A percentile compares a stretch with the other conserved stretches of the same genome.
phyloP scores from a whole-genome alignment of 805 yeast genomes.

The Saccharomycopsis capsularis region DNA sequence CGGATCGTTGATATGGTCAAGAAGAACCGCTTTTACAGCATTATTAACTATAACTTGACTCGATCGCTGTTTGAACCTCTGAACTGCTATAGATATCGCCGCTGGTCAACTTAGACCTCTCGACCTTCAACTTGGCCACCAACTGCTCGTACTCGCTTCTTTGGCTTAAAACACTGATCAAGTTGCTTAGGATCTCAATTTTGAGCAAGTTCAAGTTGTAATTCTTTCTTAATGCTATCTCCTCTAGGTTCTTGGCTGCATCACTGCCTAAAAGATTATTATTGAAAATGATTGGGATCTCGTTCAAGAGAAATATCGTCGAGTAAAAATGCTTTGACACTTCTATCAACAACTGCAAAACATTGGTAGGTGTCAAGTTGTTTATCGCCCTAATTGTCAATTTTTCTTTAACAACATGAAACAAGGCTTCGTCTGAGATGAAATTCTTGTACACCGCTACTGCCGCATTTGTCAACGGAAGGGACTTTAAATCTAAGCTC shows the following conservation, averaged over 20 bases:
- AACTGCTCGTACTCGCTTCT: not conserved
- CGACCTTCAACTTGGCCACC: constrained; percentile 1
- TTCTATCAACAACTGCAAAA: not conserved
- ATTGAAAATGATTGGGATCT: constrained; percentile 2
- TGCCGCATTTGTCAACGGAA: not conserved
- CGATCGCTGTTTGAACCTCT: not conserved
- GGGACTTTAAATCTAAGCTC: not conserved
- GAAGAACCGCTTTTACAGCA: too few relatives aligned
- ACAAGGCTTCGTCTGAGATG: not conserved
- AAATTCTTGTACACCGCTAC: constrained; percentile 6
- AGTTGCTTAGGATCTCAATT: constrained; percentile 5
- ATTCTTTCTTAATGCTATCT: not conserved
- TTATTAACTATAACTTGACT: not conserved
- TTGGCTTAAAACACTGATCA: not conserved
- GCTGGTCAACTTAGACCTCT: constrained; percentile 2
- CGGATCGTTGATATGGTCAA: not conserved
- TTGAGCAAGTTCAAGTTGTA: constrained; percentile 8
- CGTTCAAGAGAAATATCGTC: constrained; percentile 1
- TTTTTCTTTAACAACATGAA: not conserved
- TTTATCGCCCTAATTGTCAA: not conserved
- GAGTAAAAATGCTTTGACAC: constrained; percentile 5
- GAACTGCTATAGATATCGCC: constrained; percentile 9
- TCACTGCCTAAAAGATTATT: constrained; percentile 5
- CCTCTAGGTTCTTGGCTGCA: not conserved
- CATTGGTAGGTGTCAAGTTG: constrained; percentile 7